Evolutionary conservation across 345 rosid species (phyloP).

Genomic region (Geranium brycei): DNA sequence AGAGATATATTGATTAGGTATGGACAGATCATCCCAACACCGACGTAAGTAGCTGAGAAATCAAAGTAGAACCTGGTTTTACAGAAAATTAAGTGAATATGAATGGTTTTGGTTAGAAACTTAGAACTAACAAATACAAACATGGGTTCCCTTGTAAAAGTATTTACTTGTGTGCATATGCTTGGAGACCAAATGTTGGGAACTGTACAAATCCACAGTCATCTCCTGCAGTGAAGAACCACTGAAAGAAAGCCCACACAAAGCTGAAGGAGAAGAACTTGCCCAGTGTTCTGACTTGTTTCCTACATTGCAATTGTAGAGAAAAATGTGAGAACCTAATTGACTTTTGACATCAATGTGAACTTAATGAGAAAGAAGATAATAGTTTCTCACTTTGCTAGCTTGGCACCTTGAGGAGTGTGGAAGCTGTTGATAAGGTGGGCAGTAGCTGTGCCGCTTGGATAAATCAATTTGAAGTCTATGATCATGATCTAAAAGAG

Average conservation of each 20-base stretch:
- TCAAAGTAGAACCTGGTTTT: slow-evolving; percentile 15
- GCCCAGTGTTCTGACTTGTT: slow-evolving; percentile 17
- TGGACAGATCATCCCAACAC: slow-evolving; percentile 18
- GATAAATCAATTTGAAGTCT: slow-evolving; percentile 18
- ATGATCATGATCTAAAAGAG: slow-evolving; percentile 14
- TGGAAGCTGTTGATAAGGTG: slow-evolving; percentile 19
- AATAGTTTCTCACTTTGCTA: slow-evolving; percentile 11
- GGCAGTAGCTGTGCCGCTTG: slow-evolving; percentile 20
- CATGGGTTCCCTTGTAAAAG: too few species aligned
- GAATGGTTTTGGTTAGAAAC: neutral
- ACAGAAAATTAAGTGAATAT: neutral
- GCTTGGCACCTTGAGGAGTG: slow-evolving; percentile 19
- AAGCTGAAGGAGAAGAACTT: slow-evolving; percentile 20
- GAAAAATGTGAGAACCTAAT: neutral
- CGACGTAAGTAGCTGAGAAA: slow-evolving; percentile 15
- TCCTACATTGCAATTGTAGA: slow-evolving; percentile 1
- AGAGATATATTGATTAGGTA: slow-evolving; percentile 12
- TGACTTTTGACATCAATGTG: too few species aligned
- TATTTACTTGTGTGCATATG: slow-evolving; percentile 8
- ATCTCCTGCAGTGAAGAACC: slow-evolving; percentile 18
- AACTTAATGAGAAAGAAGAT: too few species aligned
- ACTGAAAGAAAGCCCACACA: slow-evolving; percentile 18
- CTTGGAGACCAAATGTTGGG: slow-evolving; percentile 16
- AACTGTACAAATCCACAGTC: slow-evolving; percentile 9
- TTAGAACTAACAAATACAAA: too few species aligned